Evolutionary conservation across 2,329 filamentous ascomycete species (phyloP), one percentile per base, ranked within the genome.

Genomic region (Thelonectria blattea): DNA sequence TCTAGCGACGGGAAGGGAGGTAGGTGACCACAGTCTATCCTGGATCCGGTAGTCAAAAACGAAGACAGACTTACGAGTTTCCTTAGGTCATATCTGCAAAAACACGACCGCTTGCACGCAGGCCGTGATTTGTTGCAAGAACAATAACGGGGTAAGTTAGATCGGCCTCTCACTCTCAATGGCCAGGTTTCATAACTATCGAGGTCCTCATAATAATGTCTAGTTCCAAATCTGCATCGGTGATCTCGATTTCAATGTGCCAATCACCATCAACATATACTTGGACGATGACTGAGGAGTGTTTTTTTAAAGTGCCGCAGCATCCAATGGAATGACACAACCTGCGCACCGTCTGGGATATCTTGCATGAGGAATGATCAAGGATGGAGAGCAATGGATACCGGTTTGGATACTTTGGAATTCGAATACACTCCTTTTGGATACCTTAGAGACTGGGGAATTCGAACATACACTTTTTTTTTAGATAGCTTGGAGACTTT

Each of bases 161-260:
- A 0, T 3, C 0, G 32, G 1, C 2, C 0, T 2, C 5, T 15
- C 1, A 1, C 1, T 24, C 22, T 24, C 11, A 10, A 1, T 2
- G 0, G 0, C 3, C 22, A 34, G 12, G 32, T 34, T 34, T 34
- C 32, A 24, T 24, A 24, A 10, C 32, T 34, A 34, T 10, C 32
- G 12, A 5, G 3, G 7, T 46, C 17, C 63, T 65, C 7, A 67
- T 27, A 9, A 6, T 7, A n/a, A 47, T 45, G 8, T 5, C 18
- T 9, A 67, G 67, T 69, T 53, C 55, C 66, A 69, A 58, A 68
- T 69, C 46, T 69, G 67, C 39, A 69, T 69, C 20, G 65, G 66
- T 1, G 60, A 69, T 4, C 24, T 69, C 3, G 58, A 69, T 46
- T 69, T 69, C 34, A 68, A 64, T 27, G 27, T 50, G n/a, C 63